Conservation (phyloP, 768 basidiomycete genomes). For the Psilocybe subaeruginosa region DNA sequence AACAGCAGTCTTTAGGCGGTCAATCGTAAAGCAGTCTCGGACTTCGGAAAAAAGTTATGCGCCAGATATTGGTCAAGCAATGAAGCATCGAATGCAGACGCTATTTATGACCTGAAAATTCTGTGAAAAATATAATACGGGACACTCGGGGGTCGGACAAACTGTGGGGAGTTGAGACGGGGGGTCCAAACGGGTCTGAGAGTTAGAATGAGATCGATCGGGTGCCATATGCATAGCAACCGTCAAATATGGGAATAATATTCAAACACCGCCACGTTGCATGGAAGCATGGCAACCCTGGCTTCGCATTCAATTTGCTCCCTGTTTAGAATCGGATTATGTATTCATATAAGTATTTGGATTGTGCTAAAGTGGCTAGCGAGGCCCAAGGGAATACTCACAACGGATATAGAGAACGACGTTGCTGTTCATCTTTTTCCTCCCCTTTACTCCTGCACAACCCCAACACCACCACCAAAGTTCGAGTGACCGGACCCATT, state of each 20-base stretch:
- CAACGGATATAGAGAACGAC: not conserved
- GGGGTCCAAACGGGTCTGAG: not conserved
- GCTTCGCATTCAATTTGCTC: not conserved
- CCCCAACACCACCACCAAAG: not conserved
- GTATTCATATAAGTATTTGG: not conserved
- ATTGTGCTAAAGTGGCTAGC: not conserved
- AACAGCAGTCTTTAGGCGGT: too few relatives aligned
- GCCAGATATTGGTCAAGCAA: too few relatives aligned
- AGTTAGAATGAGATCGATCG: not conserved
- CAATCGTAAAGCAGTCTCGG: too few relatives aligned
- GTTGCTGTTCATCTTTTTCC: not conserved
- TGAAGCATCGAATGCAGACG: too few relatives aligned
- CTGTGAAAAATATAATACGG: too few relatives aligned
- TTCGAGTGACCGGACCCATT: not conserved
- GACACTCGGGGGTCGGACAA: not conserved
- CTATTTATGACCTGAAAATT: too few relatives aligned
- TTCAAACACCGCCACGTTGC: not conserved
- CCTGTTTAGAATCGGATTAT: not conserved
- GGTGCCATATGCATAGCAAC: not conserved
- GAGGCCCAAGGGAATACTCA: not conserved
- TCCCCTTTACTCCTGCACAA: not conserved
- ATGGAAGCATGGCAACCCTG: not conserved
- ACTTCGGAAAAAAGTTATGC: too few relatives aligned
- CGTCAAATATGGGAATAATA: not conserved
- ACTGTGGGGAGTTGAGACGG: not conserved